These are phyloP conservation scores for Austroboletus novae-zelandiae DNA, from an alignment of 1,284 basidiomycete species.

Conservation along the genomic window DNA sequence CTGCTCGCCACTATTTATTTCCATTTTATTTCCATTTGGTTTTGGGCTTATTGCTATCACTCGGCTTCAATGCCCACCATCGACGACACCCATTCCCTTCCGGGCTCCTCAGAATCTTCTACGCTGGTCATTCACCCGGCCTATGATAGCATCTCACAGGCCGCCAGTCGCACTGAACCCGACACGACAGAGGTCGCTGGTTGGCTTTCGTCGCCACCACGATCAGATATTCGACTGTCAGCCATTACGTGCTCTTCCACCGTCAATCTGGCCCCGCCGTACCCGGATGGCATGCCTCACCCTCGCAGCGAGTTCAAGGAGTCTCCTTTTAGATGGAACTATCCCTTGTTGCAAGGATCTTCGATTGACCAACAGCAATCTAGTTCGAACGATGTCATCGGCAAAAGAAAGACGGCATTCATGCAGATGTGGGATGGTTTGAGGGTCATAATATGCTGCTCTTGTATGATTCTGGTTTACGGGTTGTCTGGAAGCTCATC, in stretches of 20 bases:
- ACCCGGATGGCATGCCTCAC: conserved; percentile 6
- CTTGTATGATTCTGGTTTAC: conserved; percentile 44
- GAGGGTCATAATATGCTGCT: conserved; percentile 52
- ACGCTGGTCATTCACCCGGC: conserved; percentile 30
- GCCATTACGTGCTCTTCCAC: conserved; percentile 25
- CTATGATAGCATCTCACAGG: conserved; percentile 18
- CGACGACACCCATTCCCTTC: conserved; percentile 6
- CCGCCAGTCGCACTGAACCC: not conserved
- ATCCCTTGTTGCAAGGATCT: conserved; percentile 22
- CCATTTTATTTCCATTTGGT: not conserved
- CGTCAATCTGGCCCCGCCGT: conserved; percentile 21
- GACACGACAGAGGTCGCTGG: conserved; percentile 8
- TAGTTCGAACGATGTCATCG: not conserved
- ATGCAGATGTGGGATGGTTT: conserved; percentile 45
- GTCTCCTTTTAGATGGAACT: conserved; percentile 34
- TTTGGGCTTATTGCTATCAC: conserved; percentile 1
- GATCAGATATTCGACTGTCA: conserved; percentile 26
- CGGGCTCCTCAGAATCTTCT: conserved; percentile 27
- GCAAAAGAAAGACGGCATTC: conserved; percentile 3
- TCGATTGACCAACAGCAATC: conserved; percentile 10
- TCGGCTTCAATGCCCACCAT: conserved; percentile 14
- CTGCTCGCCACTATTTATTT: conserved; percentile 13
- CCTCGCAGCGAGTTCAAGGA: conserved; percentile 25
- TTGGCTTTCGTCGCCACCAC: conserved; percentile 15
- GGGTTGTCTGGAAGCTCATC: not conserved